Percentiles rank a stretch among this genome's conserved stretches.
Conservation (phyloP, 2,329 filamentous ascomycete species). For the Colletotrichum cereale region DNA sequence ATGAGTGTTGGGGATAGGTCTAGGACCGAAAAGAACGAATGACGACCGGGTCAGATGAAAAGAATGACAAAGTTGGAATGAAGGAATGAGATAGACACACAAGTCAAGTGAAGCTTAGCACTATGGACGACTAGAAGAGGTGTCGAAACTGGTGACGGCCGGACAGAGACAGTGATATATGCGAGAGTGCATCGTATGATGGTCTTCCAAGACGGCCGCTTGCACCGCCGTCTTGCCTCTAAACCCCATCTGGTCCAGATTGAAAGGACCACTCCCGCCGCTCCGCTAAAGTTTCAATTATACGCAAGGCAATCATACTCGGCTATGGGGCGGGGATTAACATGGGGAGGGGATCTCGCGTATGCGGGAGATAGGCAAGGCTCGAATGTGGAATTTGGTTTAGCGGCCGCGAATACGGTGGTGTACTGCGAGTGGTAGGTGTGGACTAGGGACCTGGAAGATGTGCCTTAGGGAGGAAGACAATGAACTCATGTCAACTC, state of each 20-base stretch:
- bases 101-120: conserved; percentile 40
- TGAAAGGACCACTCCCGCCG: conserved; percentile 34
- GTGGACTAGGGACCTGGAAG: background rate
- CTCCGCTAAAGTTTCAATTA: conserved; percentile 41
- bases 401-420: conserved; percentile 14
- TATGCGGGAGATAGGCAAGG: conserved; percentile 36
- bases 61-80: conserved; percentile 39
- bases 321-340: conserved; percentile 26
- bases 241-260: conserved; percentile 33
- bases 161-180: conserved; percentile 33
- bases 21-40: conserved; percentile 39
- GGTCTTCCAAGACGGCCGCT: conserved; percentile 26
- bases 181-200: conserved; percentile 18
- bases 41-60: conserved; percentile 41
- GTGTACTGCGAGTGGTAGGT: conserved; percentile 18
- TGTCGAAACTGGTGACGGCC: background rate
- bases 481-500: conserved; percentile 2
- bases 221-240: conserved; percentile 25
- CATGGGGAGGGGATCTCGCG: conserved; percentile 34
- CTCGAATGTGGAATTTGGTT: conserved; percentile 26
- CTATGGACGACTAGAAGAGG: conserved; percentile 27
- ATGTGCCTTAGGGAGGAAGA: conserved; percentile 10
- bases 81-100: conserved; percentile 41
- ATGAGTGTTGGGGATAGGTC: conserved; percentile 30
- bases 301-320: conserved; percentile 36